phyloP scores from a whole-genome alignment of 192 early-diverging fungal genomes.

The Coemansia sp. region DNA sequence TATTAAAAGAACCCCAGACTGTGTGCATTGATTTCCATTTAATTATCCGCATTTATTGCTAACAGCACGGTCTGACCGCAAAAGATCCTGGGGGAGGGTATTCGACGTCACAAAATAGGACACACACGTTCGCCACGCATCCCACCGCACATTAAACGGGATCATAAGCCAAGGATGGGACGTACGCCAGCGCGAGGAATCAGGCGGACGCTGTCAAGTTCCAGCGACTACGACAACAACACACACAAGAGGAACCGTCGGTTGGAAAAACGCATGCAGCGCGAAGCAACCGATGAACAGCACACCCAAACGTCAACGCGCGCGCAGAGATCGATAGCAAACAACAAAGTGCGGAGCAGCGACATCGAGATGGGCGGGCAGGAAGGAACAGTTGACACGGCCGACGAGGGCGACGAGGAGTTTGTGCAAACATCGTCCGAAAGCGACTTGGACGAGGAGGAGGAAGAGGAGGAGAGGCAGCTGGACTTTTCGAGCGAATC shows the following conservation, averaged over 20 bases:
- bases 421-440: constrained; percentile 20
- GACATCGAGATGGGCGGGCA: constrained; percentile 1
- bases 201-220: not conserved
- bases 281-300: not conserved
- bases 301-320: not conserved
- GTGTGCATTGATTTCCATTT: not conserved
- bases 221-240: not conserved
- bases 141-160: not conserved
- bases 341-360: not conserved
- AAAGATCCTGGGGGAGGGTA: no score
- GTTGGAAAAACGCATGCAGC: not conserved
- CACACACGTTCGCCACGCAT: no score
- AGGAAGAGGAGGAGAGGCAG: constrained; percentile 6
- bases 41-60: not conserved
- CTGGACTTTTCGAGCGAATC: not conserved
- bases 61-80: not conserved
- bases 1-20: no score
- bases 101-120: not conserved
- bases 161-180: constrained; percentile 11
- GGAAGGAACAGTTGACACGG: not conserved
- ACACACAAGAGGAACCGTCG: not conserved
- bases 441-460: constrained; percentile 10
- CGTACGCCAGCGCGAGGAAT: constrained; percentile 6
- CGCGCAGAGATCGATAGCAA: not conserved
- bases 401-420: constrained; percentile 27